A percentile compares a stretch with the other conserved stretches of the same genome.
These are phyloP conservation scores for Wallacemonas sp. DNA, from an alignment of 208 protist genomes.

Conservation along the genomic window DNA sequence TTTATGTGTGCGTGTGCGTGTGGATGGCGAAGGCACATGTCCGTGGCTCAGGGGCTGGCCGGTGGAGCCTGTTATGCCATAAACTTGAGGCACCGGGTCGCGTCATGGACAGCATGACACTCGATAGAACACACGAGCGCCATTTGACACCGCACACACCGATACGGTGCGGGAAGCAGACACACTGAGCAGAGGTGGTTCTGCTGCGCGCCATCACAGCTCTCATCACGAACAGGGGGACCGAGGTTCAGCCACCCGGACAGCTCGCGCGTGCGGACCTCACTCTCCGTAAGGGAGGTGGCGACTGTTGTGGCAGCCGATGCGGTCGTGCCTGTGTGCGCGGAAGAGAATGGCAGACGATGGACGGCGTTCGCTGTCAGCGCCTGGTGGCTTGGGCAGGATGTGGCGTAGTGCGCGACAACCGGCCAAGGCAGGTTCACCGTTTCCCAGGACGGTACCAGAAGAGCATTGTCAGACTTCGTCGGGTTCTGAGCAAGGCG, in stretches of 20 bases:
- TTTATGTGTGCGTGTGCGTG: not conserved
- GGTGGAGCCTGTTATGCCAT: slow-evolving; percentile 51
- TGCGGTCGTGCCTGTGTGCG: slow-evolving; percentile 17
- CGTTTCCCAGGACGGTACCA: not conserved
- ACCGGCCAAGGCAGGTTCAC: slow-evolving; percentile 13
- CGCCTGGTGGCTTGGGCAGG: slow-evolving; percentile 28
- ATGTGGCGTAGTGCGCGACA: slow-evolving; percentile 13
- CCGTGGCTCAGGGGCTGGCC: too few relatives aligned
- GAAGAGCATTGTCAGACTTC: not conserved
- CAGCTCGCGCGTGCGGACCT: not conserved
- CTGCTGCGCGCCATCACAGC: not conserved
- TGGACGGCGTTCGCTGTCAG: slow-evolving; percentile 14
- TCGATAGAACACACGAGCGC: slow-evolving; percentile 77
- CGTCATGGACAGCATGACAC: slow-evolving; percentile 76
- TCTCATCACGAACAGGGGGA: not conserved
- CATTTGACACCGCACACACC: slow-evolving; percentile 57
- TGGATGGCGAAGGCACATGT: too few relatives aligned
- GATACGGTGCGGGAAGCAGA: slow-evolving; percentile 60
- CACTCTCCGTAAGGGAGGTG: not conserved
- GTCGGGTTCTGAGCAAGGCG: not conserved
- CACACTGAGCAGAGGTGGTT: slow-evolving; percentile 76
- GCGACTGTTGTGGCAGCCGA: not conserved
- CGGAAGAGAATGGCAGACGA: slow-evolving; percentile 1
- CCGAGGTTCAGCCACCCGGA: not conserved
- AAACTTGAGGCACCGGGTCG: slow-evolving; percentile 80